A percentile compares a stretch with the other conserved stretches of the same genome.
These are phyloP conservation scores for Suillus discolor DNA, from an alignment of 768 basidiomycete genomes.

Conservation along the genomic window DNA sequence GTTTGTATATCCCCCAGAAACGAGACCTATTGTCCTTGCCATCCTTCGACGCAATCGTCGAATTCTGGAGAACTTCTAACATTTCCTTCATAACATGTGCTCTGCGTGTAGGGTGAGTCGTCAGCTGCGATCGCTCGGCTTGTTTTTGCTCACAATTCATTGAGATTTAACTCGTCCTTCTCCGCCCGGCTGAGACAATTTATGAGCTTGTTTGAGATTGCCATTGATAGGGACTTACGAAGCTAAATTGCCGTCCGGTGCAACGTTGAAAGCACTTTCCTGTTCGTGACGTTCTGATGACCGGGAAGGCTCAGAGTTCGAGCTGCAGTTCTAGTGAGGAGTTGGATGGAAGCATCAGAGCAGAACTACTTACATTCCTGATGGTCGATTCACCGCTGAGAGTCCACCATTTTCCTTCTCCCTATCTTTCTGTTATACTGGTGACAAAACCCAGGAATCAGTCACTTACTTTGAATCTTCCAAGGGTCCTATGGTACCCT, in stretches of 20 bases:
- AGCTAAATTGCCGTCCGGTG: not conserved
- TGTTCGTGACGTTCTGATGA: not conserved
- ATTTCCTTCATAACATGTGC: not conserved
- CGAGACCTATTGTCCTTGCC: not conserved
- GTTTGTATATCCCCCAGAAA: conserved; percentile 15
- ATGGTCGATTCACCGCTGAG: not conserved
- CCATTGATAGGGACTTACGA: not conserved
- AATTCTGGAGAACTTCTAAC: not conserved
- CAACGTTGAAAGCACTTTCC: not conserved
- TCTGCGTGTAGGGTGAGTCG: not conserved
- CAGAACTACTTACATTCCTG: not conserved
- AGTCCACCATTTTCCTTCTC: not conserved
- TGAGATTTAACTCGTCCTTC: not conserved
- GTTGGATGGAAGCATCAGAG: not conserved
- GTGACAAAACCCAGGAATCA: not conserved
- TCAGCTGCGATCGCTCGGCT: not conserved
- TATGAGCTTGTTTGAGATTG: not conserved
- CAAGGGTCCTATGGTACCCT: not conserved
- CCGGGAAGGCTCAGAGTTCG: too few species aligned
- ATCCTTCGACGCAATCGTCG: not conserved
- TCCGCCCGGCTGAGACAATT: not conserved
- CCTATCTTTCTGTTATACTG: not conserved
- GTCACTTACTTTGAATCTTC: not conserved
- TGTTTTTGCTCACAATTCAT: not conserved
- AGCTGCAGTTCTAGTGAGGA: not conserved